Evolutionary conservation across 2,329 filamentous ascomycete species (phyloP), one percentile per base, ranked within the genome.

Genomic region (Lecanicillium sp.): DNA sequence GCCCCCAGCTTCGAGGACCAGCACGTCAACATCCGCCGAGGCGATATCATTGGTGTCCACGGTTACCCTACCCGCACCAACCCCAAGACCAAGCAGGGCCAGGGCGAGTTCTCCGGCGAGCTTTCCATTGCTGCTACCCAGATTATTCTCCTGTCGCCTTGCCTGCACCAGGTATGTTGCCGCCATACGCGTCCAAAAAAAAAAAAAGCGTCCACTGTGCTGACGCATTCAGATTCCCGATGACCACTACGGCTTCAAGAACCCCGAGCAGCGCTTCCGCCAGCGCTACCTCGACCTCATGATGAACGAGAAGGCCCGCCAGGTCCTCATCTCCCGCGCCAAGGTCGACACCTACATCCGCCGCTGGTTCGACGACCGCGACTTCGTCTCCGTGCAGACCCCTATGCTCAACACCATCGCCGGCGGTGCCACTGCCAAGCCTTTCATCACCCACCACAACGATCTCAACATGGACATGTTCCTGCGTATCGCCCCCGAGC

Each of bases 401-500:
- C 91, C 93, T 5, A 96, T 97, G 81, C 90, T 98, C 79, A 94
- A 95, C 66, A 81, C 87, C 60, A 95, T 95, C 63, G 90, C 93
- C 24, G 94, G 93, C 58, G 93, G 93, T 63, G 93, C 93, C 27
- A 97, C 93, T 1, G 93, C 93, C 51, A 90, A 66, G 73, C 93
- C 93, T 5, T 98, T 98, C 70, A 76, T 87, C 57, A 97, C 93
- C 12, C 86, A 95, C 68, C 93, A 97, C 74, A 98, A 98, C 68
- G 93, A 97, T 45, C 78, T 93, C 44, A 81, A 95, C 67, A 90
- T 95, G 82, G 84, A 95, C 59, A 84, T 98, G 67, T 97, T 86
- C 71, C 86, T 98, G 80, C 86, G 93, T 63, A 83, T 97, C 46
- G 93, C 94, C 1, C 94, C 93, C 1, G 93, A 98, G 70, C 74